phyloP scores from a whole-genome alignment of 306 rosid genomes.

The Oemleria cerasiformis region DNA sequence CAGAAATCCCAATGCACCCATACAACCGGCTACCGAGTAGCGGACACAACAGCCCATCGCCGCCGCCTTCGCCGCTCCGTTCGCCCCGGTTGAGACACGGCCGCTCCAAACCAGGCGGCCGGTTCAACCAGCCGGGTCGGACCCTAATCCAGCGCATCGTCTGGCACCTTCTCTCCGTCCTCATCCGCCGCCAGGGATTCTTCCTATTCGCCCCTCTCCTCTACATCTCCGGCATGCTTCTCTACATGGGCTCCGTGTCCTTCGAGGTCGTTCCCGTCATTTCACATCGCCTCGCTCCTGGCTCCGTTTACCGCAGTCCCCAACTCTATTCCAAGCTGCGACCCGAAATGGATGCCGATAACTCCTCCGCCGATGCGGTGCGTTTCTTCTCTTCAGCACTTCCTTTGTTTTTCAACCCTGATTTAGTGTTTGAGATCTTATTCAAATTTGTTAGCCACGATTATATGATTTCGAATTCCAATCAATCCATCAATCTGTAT shows the following conservation, averaged over 20 bases:
- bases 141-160: slow-evolving; percentile 56
- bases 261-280: slow-evolving; percentile 72
- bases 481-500: not conserved
- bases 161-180: slow-evolving; percentile 66
- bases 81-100: slow-evolving; percentile 77
- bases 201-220: slow-evolving; percentile 95
- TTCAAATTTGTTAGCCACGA: not conserved
- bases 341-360: slow-evolving; percentile 66
- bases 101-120: slow-evolving; percentile 59
- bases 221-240: slow-evolving; percentile 84
- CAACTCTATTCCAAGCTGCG: slow-evolving; percentile 62
- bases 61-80: slow-evolving; percentile 82
- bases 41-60: slow-evolving; percentile 89
- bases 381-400: slow-evolving; percentile 9
- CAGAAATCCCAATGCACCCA: slow-evolving; percentile 62
- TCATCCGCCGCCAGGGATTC: slow-evolving; percentile 84
- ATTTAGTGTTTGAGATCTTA: slow-evolving; percentile 1
- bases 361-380: slow-evolving; percentile 80
- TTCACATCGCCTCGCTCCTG: slow-evolving; percentile 65
- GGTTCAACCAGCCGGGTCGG: slow-evolving; percentile 44
- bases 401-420: not conserved
- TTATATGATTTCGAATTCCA: slow-evolving; percentile 2
- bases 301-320: slow-evolving; percentile 80
- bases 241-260: slow-evolving; percentile 78
- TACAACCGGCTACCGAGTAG: slow-evolving; percentile 85